Evolutionary conservation across 257 asterid species (phyloP).

Genomic region (Solanum phureja): DNA sequence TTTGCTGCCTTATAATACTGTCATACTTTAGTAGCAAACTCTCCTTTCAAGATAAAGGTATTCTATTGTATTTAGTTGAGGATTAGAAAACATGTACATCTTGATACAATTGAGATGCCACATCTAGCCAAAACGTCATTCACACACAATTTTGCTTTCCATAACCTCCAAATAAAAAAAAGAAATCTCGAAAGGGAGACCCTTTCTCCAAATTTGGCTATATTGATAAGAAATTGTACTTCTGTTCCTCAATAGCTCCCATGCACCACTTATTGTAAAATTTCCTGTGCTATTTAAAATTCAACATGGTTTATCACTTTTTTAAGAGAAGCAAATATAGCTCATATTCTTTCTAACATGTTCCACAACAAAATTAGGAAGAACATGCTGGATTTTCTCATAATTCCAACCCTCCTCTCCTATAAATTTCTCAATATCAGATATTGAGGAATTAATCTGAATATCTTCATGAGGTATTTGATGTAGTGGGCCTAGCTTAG

Average conservation of each 20-base stretch:
- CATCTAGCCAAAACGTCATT: too few relatives aligned
- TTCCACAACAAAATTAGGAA: neutral
- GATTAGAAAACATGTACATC: too few relatives aligned
- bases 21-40: neutral
- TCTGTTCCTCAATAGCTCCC: neutral
- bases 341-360: neutral
- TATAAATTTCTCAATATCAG: neutral
- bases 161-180: too few relatives aligned
- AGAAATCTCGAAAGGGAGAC: neutral
- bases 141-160: neutral
- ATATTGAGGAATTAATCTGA: neutral
- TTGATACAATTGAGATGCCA: too few relatives aligned
- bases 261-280: neutral
- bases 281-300: too few relatives aligned
- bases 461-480: neutral
- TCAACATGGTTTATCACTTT: neutral
- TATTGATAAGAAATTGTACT: neutral
- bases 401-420: neutral
- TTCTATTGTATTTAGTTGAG: too few relatives aligned
- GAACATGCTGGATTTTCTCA: too few relatives aligned
- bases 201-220: neutral
- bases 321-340: neutral
- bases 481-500: neutral
- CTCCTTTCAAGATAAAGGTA: neutral
- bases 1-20: too few relatives aligned